Evolutionary conservation across 768 basidiomycete species (phyloP).

Genomic region (Sarcomyxa edulis): DNA sequence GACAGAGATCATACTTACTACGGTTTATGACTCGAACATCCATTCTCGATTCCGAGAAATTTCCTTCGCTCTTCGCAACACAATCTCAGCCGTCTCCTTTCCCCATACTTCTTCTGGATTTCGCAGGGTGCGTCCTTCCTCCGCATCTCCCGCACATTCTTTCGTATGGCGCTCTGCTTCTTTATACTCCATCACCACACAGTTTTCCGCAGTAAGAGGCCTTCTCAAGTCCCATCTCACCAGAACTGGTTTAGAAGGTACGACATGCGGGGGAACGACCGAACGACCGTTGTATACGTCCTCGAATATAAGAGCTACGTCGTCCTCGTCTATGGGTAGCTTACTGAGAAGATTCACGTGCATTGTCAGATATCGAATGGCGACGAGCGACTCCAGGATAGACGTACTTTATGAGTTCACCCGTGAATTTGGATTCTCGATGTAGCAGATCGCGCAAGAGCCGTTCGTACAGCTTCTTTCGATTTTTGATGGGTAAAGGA

Average conservation of each 20-base stretch:
- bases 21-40: constrained; percentile 40
- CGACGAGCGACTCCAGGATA: constrained; percentile 3
- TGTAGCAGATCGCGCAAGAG: constrained; percentile 72
- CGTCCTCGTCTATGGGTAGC: constrained; percentile 78
- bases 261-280: constrained; percentile 68
- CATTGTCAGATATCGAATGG: no score
- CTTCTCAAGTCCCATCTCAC: constrained; percentile 73
- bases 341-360: constrained; percentile 35
- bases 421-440: constrained; percentile 67
- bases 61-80: constrained; percentile 56
- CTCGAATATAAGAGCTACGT: constrained; percentile 80
- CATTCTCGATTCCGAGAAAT: constrained; percentile 50
- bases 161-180: constrained; percentile 68
- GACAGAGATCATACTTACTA: no score
- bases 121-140: constrained; percentile 16
- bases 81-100: constrained; percentile 48
- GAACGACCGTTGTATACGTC: constrained; percentile 81
- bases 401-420: constrained; percentile 56
- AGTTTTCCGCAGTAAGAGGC: constrained; percentile 72
- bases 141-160: constrained; percentile 28
- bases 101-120: constrained; percentile 68
- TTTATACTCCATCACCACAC: constrained; percentile 74
- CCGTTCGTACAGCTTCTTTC: constrained; percentile 78
- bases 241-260: constrained; percentile 68
- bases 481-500: constrained; percentile 81